These are phyloP conservation scores for Cicer arietinum DNA, from an alignment of 306 rosid genomes.

Conservation along the genomic window DNA sequence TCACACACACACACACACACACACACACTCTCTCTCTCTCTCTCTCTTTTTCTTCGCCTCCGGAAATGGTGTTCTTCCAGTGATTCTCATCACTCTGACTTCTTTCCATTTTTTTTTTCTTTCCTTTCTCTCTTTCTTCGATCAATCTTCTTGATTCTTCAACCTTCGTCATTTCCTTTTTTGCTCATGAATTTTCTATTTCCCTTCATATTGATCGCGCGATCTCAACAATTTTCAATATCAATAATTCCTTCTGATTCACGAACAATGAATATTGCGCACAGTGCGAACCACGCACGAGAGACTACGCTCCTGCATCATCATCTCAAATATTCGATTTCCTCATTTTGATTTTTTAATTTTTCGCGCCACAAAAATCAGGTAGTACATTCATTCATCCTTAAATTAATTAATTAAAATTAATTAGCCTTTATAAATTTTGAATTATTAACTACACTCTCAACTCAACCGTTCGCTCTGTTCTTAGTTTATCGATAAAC, in stretches of 20 bases:
- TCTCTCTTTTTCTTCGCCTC: background rate
- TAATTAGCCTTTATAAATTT: background rate
- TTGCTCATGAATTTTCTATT: background rate
- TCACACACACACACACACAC: background rate
- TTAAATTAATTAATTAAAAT: background rate
- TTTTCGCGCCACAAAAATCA: conserved; percentile 17
- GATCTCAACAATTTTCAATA: background rate
- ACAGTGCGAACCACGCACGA: background rate
- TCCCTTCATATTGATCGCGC: background rate
- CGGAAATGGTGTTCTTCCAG: conserved; percentile 48
- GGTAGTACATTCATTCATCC: conserved; percentile 27
- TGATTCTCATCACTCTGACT: conserved; percentile 36
- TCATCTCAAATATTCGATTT: conserved; percentile 3
- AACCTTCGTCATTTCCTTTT: conserved; percentile 1
- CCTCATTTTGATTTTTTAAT: conserved; percentile 3
- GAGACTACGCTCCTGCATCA: background rate
- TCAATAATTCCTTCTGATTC: background rate
- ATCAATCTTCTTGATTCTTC: conserved; percentile 5
- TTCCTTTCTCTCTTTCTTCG: background rate
- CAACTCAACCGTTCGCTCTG: conserved; percentile 9
- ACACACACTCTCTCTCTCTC: background rate
- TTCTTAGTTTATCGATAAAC: background rate
- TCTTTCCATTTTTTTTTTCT: background rate
- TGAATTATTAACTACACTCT: background rate
- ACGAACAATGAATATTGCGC: background rate